A percentile compares a stretch with the other conserved stretches of the same genome.
Conservation (phyloP, 163 green algal species). For the Volvox carteri region DNA sequence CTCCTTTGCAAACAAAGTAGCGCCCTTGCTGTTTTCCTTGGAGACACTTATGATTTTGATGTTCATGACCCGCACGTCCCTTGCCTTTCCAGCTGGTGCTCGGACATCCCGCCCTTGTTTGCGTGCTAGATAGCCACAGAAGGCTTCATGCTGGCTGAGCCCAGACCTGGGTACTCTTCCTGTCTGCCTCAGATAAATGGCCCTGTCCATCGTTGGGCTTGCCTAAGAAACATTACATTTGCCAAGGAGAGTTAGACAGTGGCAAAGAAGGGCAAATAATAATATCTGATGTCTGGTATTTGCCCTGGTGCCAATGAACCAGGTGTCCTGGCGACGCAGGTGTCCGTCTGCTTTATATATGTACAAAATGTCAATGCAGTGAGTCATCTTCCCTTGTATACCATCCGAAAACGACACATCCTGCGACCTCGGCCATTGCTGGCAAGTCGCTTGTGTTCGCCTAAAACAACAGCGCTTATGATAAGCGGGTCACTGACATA, state of each 20-base stretch:
- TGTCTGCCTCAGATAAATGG: too few species aligned
- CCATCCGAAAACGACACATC: background rate
- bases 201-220: too few species aligned
- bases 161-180: too few species aligned
- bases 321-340: background rate
- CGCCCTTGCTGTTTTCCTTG: slow-evolving; percentile 44
- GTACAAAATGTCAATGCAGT: too few species aligned
- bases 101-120: background rate
- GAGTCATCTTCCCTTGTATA: too few species aligned
- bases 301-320: background rate
- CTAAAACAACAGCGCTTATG: background rate
- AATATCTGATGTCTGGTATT: background rate
- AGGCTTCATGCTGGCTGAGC: too few species aligned
- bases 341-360: background rate
- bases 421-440: background rate
- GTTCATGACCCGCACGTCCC: slow-evolving; percentile 29
- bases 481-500: background rate
- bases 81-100: background rate
- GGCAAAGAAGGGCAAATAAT: background rate
- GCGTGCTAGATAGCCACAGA: background rate
- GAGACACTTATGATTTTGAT: slow-evolving; percentile 33
- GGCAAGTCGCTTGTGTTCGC: background rate
- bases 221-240: background rate
- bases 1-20: background rate
- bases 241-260: background rate